Base-by-base conservation (phyloP, 208 protist genomes). In the Crithidia acanthocephali region DNA sequence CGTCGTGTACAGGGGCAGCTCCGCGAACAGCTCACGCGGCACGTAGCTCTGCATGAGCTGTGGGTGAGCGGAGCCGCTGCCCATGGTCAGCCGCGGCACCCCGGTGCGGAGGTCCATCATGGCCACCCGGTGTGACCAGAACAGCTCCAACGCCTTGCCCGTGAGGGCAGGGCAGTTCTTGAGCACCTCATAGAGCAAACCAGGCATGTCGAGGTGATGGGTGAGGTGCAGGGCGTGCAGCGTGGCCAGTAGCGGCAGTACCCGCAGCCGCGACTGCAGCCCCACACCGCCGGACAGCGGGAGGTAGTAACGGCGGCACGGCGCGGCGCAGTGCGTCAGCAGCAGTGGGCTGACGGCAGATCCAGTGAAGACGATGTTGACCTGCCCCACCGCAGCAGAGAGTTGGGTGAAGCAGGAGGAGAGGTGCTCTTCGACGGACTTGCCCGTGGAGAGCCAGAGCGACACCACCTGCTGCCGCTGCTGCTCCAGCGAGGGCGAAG, bases 151-250 rank as follows among this genome's bases (percentile, higher is more conserved):
- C 6, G 83, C 81, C 62, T 86, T 90, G 33, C 87, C 90, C 6
- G 84, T 45, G 63, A 95, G 78, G 30, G 84, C 90, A 13, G 90
- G 90, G 40, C 73, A 72, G 72, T 91, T 93, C 76, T 95, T 95
- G 15, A 93, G 55, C 23, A 90, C 82, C 51, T 95, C 90, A 65
- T 93, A 95, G 63, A 93, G 76, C 57, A 93, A 63, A 13, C 90
- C 90, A 5, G 90, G 84, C 70, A 95, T 81, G 72, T 92, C 85
- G 0, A 95, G 73, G 25, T 79, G 66, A 30, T 81, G 74, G 27
- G 75, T 78, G 23, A 88, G 74, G 72, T 95, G 90, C 51, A 93
- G 37, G 9, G 90, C 90, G 60, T 95, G 77, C 50, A 95, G 74
- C 13, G 79, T 81, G 32, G 87, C 62, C 10, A 95, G 62, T 35